These are phyloP conservation scores for Fusarium haematococcum DNA, from an alignment of 2,329 filamentous ascomycete genomes.

Conservation along the genomic window DNA sequence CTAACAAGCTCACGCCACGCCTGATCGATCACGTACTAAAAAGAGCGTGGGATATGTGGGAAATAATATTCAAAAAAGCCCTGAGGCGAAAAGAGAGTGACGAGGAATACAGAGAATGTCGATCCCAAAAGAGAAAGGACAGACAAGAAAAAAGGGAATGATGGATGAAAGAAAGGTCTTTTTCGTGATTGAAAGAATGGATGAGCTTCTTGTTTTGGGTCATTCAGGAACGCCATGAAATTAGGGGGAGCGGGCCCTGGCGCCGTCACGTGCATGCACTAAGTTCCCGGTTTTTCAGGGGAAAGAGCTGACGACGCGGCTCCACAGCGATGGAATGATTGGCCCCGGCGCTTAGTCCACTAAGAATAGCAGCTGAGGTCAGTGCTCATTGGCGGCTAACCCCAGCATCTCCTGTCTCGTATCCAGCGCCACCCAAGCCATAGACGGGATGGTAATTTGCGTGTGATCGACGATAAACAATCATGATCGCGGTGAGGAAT, in stretches of 20 bases:
- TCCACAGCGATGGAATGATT: slow-evolving; percentile 28
- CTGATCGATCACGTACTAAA: slow-evolving; percentile 30
- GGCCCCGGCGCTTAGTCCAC: slow-evolving; percentile 24
- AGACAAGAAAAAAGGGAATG: slow-evolving; percentile 25
- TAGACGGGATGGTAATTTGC: slow-evolving; percentile 36
- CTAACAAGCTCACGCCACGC: slow-evolving; percentile 27
- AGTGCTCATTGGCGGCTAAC: slow-evolving; percentile 31
- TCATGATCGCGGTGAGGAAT: slow-evolving; percentile 21
- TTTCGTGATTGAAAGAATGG: slow-evolving; percentile 27
- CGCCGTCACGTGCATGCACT: slow-evolving; percentile 38
- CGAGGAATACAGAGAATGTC: slow-evolving; percentile 38
- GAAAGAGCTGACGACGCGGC: slow-evolving; percentile 36
- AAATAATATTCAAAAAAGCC: slow-evolving; percentile 31
- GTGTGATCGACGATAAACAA: slow-evolving; percentile 31
- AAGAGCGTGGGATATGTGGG: slow-evolving; percentile 24
- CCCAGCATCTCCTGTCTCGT: slow-evolving; percentile 39
- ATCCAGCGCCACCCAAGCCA: slow-evolving; percentile 22
- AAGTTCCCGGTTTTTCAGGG: slow-evolving; percentile 41
- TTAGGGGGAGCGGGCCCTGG: slow-evolving; percentile 36
- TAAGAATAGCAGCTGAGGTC: slow-evolving; percentile 37
- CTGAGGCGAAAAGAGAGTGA: slow-evolving; percentile 41
- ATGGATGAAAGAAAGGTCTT: slow-evolving; percentile 15
- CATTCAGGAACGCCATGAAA: slow-evolving; percentile 38
- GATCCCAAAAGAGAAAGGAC: slow-evolving; percentile 29
- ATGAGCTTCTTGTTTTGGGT: slow-evolving; percentile 29